Conservation (phyloP, 805 yeast species). For the Candida alai region DNA sequence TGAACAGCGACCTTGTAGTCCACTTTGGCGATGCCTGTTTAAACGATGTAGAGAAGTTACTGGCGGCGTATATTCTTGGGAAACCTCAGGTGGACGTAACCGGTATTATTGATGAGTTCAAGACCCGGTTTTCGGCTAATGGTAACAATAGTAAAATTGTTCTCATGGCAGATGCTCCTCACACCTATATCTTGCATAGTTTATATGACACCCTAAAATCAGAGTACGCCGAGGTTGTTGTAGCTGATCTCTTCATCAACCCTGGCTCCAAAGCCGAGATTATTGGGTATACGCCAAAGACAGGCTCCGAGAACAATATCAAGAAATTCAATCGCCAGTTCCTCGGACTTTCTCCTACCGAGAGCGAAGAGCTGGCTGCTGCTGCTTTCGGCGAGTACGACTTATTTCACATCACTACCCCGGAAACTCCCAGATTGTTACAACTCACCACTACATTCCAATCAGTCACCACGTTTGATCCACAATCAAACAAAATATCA, state of each 20-base stretch:
- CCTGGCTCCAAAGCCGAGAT: constrained; percentile 31
- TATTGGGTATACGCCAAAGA: constrained; percentile 36
- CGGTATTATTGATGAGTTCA: constrained; percentile 36
- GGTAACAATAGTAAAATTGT: constrained; percentile 40
- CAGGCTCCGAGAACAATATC: not conserved
- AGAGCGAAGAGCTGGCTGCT: constrained; percentile 23
- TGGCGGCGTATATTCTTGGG: constrained; percentile 79
- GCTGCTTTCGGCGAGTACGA: constrained; percentile 40
- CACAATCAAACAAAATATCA: constrained; percentile 25
- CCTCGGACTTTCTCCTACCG: constrained; percentile 9
- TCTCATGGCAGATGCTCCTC: constrained; percentile 74
- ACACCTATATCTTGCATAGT: constrained; percentile 42
- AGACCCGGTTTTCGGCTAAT: constrained; percentile 34
- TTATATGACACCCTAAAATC: constrained; percentile 33
- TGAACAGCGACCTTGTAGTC: constrained; percentile 74
- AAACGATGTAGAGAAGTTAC: constrained; percentile 68
- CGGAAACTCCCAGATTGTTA: constrained; percentile 75
- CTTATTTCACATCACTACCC: constrained; percentile 67
- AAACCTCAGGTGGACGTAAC: constrained; percentile 51
- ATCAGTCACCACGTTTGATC: constrained; percentile 49
- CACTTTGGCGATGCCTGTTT: constrained; percentile 96
- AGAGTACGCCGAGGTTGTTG: constrained; percentile 28
- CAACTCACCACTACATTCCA: constrained; percentile 70
- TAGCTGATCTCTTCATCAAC: constrained; percentile 30
- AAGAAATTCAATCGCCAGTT: constrained; percentile 14